Evolutionary conservation across 805 yeast species (phyloP).

Genomic region (Candida pseudoglaebosa): DNA sequence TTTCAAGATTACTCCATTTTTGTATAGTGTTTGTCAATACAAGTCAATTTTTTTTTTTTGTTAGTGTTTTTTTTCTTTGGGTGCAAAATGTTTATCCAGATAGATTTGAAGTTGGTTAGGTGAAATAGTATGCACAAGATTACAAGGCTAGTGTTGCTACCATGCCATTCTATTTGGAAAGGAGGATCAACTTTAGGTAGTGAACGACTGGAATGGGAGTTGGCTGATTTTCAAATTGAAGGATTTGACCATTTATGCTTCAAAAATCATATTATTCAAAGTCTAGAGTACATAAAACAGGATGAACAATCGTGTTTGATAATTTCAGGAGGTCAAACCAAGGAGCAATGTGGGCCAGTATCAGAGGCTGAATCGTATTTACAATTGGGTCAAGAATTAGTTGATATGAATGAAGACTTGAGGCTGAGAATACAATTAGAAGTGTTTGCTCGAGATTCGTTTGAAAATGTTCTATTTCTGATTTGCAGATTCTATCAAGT

Average conservation of each 20-base stretch:
- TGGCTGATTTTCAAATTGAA: conserved; percentile 65
- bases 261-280: conserved; percentile 52
- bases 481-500: conserved; percentile 49
- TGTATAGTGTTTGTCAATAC: too few species aligned
- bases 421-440: conserved; percentile 45
- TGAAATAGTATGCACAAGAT: neutral
- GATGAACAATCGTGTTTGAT: conserved; percentile 35
- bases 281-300: conserved; percentile 32
- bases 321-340: conserved; percentile 72
- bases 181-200: conserved; percentile 42
- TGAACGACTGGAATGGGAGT: conserved; percentile 52
- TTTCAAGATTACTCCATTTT: too few species aligned
- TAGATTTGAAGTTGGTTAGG: neutral
- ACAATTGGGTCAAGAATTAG: conserved; percentile 36
- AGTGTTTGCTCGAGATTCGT: conserved; percentile 75
- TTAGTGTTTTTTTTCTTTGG: neutral
- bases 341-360: conserved; percentile 45
- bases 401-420: conserved; percentile 10
- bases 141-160: conserved; percentile 29
- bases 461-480: conserved; percentile 69
- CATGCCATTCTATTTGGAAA: conserved; percentile 62
- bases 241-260: conserved; percentile 68
- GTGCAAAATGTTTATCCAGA: neutral
- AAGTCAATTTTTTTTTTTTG: too few species aligned
- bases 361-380: conserved; percentile 63